phyloP scores from a whole-genome alignment of 2,329 filamentous ascomycete species.

The Ceratocystis alfenasii region DNA sequence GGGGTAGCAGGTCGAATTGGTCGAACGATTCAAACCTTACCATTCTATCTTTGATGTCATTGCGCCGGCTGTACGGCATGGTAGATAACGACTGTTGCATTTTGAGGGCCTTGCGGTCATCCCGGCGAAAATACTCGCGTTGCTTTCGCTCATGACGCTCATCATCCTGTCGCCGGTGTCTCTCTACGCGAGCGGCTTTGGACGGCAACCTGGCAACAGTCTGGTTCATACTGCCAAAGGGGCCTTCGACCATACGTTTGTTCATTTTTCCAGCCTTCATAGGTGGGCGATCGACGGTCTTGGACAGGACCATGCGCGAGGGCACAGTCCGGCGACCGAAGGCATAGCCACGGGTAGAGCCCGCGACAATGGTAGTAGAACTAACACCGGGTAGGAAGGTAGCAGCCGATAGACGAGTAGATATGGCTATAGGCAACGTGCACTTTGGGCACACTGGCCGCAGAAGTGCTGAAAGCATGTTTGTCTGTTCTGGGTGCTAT shows the following conservation, averaged over 20 bases:
- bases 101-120: conserved; percentile 64
- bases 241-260: conserved; percentile 35
- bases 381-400: background rate
- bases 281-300: conserved; percentile 37
- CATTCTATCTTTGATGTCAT: conserved; percentile 43
- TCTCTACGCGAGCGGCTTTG: conserved; percentile 9
- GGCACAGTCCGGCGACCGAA: conserved; percentile 26
- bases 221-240: conserved; percentile 46
- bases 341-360: conserved; percentile 14
- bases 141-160: conserved; percentile 26
- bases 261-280: conserved; percentile 31
- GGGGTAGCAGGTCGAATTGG: conserved; percentile 62
- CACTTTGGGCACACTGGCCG: background rate
- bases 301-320: conserved; percentile 48
- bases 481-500: background rate
- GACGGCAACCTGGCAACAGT: conserved; percentile 34
- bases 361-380: background rate
- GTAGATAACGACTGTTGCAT: conserved; percentile 76
- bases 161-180: conserved; percentile 8
- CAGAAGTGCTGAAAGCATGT: conserved; percentile 12
- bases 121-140: conserved; percentile 30
- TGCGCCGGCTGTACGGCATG: conserved; percentile 60
- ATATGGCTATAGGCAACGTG: background rate
- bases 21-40: conserved; percentile 65
- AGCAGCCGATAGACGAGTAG: background rate